phyloP scores from a whole-genome alignment of 306 rosid species.

The Casuarina glauca region DNA sequence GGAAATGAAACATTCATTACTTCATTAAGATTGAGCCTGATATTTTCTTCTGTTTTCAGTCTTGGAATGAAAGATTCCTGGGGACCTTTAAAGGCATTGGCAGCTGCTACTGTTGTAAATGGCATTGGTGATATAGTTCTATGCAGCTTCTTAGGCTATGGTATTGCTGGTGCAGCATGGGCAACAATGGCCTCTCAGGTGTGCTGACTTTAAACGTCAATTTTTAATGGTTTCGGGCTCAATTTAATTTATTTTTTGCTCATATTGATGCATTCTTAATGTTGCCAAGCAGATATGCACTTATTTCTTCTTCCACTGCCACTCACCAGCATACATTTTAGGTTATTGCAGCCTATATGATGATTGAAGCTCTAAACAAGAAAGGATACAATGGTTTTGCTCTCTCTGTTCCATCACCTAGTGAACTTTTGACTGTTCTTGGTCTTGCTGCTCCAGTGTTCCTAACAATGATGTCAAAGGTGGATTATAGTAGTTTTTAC shows the following conservation, averaged over 20 bases:
- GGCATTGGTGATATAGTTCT: constrained; percentile 62
- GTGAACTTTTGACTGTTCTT: constrained; percentile 54
- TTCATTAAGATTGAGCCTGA: constrained; percentile 14
- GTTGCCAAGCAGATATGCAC: constrained; percentile 12
- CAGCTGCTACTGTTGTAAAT: constrained; percentile 54
- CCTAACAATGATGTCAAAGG: constrained; percentile 82
- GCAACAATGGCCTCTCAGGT: constrained; percentile 80
- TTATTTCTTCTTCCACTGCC: constrained; percentile 11
- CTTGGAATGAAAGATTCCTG: constrained; percentile 95
- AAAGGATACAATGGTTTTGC: constrained; percentile 75
- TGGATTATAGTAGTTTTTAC: constrained; percentile 19
- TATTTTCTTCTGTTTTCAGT: constrained; percentile 31
- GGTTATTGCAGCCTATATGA: constrained; percentile 90
- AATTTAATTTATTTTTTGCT: background rate
- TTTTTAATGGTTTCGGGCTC: constrained; percentile 19
- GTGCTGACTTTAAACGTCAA: constrained; percentile 28
- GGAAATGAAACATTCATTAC: constrained; percentile 12
- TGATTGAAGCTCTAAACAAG: constrained; percentile 67
- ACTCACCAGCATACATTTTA: constrained; percentile 26
- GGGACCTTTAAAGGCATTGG: constrained; percentile 88
- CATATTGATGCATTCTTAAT: constrained; percentile 13
- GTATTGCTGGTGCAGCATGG: constrained; percentile 92
- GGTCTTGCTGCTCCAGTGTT: constrained; percentile 84
- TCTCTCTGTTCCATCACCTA: constrained; percentile 62
- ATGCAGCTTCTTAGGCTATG: constrained; percentile 63